Conservation (phyloP, 2,329 filamentous ascomycete genomes). For the Fusarium hostae region DNA sequence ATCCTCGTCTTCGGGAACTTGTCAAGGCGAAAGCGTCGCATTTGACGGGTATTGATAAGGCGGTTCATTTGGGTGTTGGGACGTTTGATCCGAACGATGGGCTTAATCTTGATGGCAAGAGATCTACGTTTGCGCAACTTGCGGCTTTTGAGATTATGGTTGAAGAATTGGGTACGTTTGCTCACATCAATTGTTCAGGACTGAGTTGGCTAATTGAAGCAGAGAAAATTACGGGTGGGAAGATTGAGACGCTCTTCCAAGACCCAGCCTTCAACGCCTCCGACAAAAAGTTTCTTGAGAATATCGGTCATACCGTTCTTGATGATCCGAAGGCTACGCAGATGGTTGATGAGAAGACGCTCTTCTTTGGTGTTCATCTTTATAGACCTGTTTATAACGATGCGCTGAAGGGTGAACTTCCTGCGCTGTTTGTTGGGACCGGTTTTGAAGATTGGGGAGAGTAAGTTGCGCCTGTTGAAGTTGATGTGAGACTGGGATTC, state of each 20-base stretch:
- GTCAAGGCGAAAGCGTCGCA: slow-evolving; percentile 42
- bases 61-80: slow-evolving; percentile 66
- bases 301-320: slow-evolving; percentile 64
- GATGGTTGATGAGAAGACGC: slow-evolving; percentile 57
- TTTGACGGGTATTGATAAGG: slow-evolving; percentile 42
- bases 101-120: slow-evolving; percentile 55
- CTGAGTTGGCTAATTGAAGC: slow-evolving; percentile 1
- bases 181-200: background rate
- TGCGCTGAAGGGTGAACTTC: slow-evolving; percentile 58
- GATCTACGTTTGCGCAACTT: slow-evolving; percentile 63
- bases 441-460: slow-evolving; percentile 62
- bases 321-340: slow-evolving; percentile 64
- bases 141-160: slow-evolving; percentile 63
- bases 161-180: slow-evolving; percentile 53
- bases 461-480: slow-evolving; percentile 48
- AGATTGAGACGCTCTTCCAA: slow-evolving; percentile 62
- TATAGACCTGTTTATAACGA: slow-evolving; percentile 64
- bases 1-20: slow-evolving; percentile 49
- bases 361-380: slow-evolving; percentile 73
- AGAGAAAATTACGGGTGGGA: slow-evolving; percentile 32
- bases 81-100: slow-evolving; percentile 63
- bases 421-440: slow-evolving; percentile 69
- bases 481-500: too few species aligned
- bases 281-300: slow-evolving; percentile 63
- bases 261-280: slow-evolving; percentile 63